phyloP scores from a whole-genome alignment of 1,284 basidiomycete species.

The Cryptococcus floricola region DNA sequence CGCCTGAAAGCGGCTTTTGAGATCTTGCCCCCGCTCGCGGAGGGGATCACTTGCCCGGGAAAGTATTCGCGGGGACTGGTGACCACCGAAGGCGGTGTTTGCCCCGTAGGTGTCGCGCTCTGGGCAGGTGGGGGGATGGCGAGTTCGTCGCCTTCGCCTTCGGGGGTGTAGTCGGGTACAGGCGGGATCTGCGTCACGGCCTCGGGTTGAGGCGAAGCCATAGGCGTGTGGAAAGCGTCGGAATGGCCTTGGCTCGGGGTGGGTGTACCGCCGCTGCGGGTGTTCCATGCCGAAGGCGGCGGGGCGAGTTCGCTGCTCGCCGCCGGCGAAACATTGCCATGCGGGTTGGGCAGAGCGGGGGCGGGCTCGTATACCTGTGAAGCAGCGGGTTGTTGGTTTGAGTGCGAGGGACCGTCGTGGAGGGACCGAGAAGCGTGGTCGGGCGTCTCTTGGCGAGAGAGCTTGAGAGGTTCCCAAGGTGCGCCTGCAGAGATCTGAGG shows the following conservation, averaged over 20 bases:
- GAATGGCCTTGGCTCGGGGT: constrained; percentile 5
- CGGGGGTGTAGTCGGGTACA: no score
- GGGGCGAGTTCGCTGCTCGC: background rate
- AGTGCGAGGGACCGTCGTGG: constrained; percentile 4
- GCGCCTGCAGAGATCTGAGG: background rate
- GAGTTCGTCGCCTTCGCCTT: background rate
- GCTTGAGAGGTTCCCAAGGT: constrained; percentile 36
- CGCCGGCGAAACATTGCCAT: background rate
- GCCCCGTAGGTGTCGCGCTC: background rate
- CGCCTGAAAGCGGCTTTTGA: constrained; percentile 33
- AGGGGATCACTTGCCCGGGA: background rate
- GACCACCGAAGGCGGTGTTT: background rate
- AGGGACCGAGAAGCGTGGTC: background rate
- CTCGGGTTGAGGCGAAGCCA: constrained; percentile 5
- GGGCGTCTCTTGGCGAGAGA: constrained; percentile 1
- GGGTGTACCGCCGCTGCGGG: background rate
- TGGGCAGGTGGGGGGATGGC: background rate
- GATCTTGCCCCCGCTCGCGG: constrained; percentile 26
- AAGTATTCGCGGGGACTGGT: background rate
- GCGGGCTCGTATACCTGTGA: background rate
- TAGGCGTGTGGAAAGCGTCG: constrained; percentile 17
- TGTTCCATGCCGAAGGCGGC: background rate
- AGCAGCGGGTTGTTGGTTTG: no score
- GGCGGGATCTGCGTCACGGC: no score
- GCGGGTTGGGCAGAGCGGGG: background rate